These are phyloP conservation scores for Tulasnella sp. DNA, from an alignment of 768 basidiomycete species.

Conservation along the genomic window DNA sequence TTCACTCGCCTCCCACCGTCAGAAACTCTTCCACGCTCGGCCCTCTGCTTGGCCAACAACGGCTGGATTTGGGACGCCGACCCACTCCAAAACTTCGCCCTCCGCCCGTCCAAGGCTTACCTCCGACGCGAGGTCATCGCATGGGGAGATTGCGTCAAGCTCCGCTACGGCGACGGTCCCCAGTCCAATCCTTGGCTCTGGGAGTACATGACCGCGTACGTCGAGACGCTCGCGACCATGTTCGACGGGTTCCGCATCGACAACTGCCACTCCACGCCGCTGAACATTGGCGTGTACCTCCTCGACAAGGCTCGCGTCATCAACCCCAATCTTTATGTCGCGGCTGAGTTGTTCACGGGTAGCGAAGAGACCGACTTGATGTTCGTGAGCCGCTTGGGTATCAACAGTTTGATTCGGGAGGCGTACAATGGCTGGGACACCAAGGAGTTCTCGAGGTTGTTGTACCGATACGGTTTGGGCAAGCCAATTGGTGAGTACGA, in stretches of 20 bases:
- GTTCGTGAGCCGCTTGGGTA: slow-evolving; percentile 86
- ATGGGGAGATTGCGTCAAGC: slow-evolving; percentile 98
- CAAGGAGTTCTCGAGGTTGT: slow-evolving; percentile 82
- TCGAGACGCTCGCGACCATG: slow-evolving; percentile 67
- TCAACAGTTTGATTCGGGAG: slow-evolving; percentile 92
- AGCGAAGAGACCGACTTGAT: slow-evolving; percentile 88
- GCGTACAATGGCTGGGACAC: slow-evolving; percentile 88
- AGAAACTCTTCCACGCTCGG: slow-evolving; percentile 45
- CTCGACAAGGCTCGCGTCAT: slow-evolving; percentile 85
- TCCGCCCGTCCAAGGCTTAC: slow-evolving; percentile 88
- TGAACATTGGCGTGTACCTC: slow-evolving; percentile 92
- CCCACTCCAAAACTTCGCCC: slow-evolving; percentile 90
- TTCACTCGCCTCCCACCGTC: slow-evolving; percentile 75
- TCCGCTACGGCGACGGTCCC: slow-evolving; percentile 82
- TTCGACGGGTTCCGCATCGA: slow-evolving; percentile 98
- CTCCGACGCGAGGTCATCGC: slow-evolving; percentile 93
- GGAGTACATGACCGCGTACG: slow-evolving; percentile 84
- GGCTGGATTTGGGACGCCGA: slow-evolving; percentile 99
- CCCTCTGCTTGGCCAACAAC: slow-evolving; percentile 89
- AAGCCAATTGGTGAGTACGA: slow-evolving; percentile 79
- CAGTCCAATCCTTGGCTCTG: slow-evolving; percentile 91
- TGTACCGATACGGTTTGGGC: slow-evolving; percentile 86
- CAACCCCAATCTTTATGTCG: slow-evolving; percentile 92
- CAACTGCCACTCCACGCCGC: slow-evolving; percentile 96
- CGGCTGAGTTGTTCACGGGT: slow-evolving; percentile 96